phyloP scores from a whole-genome alignment of 371 early-diverging fungal species.

The Entomophthora muscae region DNA sequence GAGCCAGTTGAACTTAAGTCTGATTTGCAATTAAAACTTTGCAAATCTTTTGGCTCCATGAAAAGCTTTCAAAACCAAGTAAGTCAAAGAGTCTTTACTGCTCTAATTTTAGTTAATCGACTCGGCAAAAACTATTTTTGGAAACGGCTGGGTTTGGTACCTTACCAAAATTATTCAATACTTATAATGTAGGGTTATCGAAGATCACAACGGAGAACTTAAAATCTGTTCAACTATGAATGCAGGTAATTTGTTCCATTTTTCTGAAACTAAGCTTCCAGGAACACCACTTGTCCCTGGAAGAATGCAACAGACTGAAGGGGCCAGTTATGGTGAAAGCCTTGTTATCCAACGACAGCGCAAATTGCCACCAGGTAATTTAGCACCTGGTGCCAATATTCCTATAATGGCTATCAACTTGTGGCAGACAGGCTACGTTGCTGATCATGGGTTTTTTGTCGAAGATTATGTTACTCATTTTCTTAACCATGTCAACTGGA shows the following conservation, averaged over 20 bases:
- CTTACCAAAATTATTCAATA: not conserved
- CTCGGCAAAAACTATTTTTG: not conserved
- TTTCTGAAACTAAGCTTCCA: not conserved
- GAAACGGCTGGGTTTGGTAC: constrained; percentile 9
- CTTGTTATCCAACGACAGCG: not conserved
- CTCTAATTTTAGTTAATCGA: constrained; percentile 6
- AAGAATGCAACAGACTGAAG: constrained; percentile 2
- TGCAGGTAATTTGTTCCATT: not conserved
- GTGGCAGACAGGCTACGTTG: constrained; percentile 3
- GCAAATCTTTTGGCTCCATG: not conserved
- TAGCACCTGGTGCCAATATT: not conserved
- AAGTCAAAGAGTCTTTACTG: not conserved
- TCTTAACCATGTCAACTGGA: constrained; percentile 1
- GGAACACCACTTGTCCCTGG: constrained; percentile 9
- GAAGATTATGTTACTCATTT: not conserved
- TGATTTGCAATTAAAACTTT: not conserved
- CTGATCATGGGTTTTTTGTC: not conserved
- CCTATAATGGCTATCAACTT: not conserved
- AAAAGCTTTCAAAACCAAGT: constrained; percentile 2
- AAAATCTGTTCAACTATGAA: constrained; percentile 3
- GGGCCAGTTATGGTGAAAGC: not conserved
- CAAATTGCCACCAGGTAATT: not conserved
- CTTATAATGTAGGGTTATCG: constrained; percentile 1
- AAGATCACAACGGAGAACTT: constrained; percentile 3
- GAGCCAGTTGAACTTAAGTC: not conserved